Base-by-base conservation (phyloP, 306 rosid genomes). In the Medicago arabica region DNA sequence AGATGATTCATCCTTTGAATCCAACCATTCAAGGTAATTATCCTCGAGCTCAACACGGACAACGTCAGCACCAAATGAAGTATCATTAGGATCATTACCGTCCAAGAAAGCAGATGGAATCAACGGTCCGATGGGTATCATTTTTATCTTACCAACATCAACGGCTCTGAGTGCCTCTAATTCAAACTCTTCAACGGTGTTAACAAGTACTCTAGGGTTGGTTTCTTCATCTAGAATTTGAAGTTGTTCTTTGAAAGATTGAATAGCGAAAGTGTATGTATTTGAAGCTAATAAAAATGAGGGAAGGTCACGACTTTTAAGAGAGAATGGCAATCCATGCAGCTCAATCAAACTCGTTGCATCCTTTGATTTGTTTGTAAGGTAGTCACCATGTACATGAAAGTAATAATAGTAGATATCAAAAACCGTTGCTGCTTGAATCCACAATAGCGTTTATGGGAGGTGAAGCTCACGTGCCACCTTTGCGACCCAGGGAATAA, bases 121-220 rank as follows among this genome's bases (percentile, higher is more conserved):
- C 82, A 92, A 64, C 3, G 97, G 96, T 3, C 97, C 96, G 6
- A 92, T 59, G 0, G 86, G 81, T 0, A 87, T 60, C 76, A 81
- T 17, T 3, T 19, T 49, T 13, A 69, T 6, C n/a, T 23, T 43
- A 36, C 49, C 36, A 57, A 19, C 31, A 13, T 41, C 46, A 13
- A 84, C 12, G 2, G 55, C 85, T 67, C 44, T 83, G 5, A 85
- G 17, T 2, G 86, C 77, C 4, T 87, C 77, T 0, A 31, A 25
- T 62, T 89, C 93, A n/a, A 83, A 40, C 1, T 73, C 89, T 3
- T 83, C 73, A 7, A 89, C 84, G 0, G 93, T 55, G 76, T 89
- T 89, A 4, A 83, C 76, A 1, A 89, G 80, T 1, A 89, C 39
- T 1, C 0, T 81, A 0, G 85, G 75, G 18, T 81, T 63, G 6